Percentiles rank a stretch among this genome's conserved stretches.
Conservation (phyloP, 805 yeast genomes). For the Candida awuae region DNA sequence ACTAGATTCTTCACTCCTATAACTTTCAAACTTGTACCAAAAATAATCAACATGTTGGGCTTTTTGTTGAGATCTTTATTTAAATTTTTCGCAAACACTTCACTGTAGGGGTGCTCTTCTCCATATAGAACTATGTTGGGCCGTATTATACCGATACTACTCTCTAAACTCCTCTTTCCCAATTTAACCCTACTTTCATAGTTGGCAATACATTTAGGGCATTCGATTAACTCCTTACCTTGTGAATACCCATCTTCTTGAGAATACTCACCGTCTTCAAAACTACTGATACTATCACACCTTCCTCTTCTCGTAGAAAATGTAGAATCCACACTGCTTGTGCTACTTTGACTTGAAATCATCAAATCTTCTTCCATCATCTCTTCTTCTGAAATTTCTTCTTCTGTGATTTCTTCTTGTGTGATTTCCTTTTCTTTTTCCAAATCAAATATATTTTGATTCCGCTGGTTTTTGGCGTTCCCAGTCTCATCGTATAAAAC, state of each 20-base stretch:
- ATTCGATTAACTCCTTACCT: constrained; percentile 70
- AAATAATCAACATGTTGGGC: constrained; percentile 77
- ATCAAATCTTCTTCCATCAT: constrained; percentile 3
- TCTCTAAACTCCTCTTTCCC: constrained; percentile 73
- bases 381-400: background rate
- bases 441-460: background rate
- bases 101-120: constrained; percentile 86
- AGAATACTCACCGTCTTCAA: constrained; percentile 36
- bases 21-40: constrained; percentile 90
- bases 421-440: constrained; percentile 1
- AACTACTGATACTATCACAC: constrained; percentile 22
- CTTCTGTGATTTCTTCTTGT: background rate
- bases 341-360: constrained; percentile 4
- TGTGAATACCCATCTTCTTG: too few relatives aligned
- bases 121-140: constrained; percentile 92
- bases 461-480: background rate
- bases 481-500: constrained; percentile 31
- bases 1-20: constrained; percentile 83
- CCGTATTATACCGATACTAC: constrained; percentile 65
- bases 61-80: constrained; percentile 52
- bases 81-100: constrained; percentile 63
- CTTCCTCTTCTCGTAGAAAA: constrained; percentile 19
- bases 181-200: constrained; percentile 47
- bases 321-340: background rate
- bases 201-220: constrained; percentile 56